Conservation (phyloP, 768 basidiomycete species). For the Lactarius indigo region DNA sequence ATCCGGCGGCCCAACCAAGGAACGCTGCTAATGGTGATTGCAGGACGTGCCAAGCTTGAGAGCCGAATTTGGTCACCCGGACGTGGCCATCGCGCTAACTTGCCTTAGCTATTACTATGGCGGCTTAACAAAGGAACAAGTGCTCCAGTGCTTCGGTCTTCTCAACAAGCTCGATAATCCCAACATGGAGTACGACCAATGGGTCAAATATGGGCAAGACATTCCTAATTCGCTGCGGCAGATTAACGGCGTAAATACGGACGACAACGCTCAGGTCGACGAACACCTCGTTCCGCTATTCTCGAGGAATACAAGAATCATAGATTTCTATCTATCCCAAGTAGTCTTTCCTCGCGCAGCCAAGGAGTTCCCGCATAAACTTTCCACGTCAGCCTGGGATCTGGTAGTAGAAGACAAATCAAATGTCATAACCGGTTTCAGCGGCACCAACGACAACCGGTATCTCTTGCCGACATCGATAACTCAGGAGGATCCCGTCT, state of each 20-base stretch:
- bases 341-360: constrained; percentile 50
- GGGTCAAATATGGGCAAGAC: constrained; percentile 30
- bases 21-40: not conserved
- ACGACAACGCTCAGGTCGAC: constrained; percentile 36
- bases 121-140: constrained; percentile 40
- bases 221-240: constrained; percentile 34
- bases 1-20: too few species aligned
- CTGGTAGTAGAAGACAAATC: constrained; percentile 39
- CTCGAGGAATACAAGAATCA: constrained; percentile 34
- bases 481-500: constrained; percentile 35
- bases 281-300: constrained; percentile 34
- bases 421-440: constrained; percentile 46
- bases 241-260: constrained; percentile 40
- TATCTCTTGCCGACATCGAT: constrained; percentile 36
- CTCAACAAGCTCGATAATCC: constrained; percentile 43
- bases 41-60: constrained; percentile 43
- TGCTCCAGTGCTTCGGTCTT: constrained; percentile 37
- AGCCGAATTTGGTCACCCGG: constrained; percentile 53
- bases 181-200: constrained; percentile 38
- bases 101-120: constrained; percentile 48
- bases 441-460: constrained; percentile 50
- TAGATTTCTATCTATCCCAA: constrained; percentile 45
- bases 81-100: constrained; percentile 43
- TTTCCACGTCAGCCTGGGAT: constrained; percentile 51
- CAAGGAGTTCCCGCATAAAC: constrained; percentile 44